Evolutionary conservation across 1,284 basidiomycete species (phyloP), one percentile per base, ranked within the genome.

Genomic region (Volvariella surrecta): DNA sequence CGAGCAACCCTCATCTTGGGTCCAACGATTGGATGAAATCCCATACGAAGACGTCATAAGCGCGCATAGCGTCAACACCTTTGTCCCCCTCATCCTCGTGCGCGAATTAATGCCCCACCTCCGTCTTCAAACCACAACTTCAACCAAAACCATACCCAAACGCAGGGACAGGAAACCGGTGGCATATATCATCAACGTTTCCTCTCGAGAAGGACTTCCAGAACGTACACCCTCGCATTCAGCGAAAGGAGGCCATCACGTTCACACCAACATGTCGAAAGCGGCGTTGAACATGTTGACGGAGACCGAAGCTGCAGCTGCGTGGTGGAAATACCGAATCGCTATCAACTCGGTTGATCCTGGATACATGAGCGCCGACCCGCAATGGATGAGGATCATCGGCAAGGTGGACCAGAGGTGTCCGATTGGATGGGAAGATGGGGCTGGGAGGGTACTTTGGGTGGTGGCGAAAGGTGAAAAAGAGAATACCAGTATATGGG

Each of bases 181-280:
- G 3, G 50, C 44, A 18, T 55, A 58, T 24, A 50, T 59, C 44
- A 46, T 63, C 47, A 62, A 62, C 42, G 59, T 62, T 13, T 62
- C 58, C 32, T 61, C 59, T 16, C 55, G 60, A 6, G 60, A 63
- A 49, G 59, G 58, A 3, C 53, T 63, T 38, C 58, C 58, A 19
- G 58, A 60, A 45, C 45, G 19, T 21, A 48, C 47, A 17, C 53
- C 51, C 20, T 50, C 43, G 8, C 46, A 49, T 16, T 45, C 51
- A 1, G 44, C 50, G 1, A 59, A 58, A 32, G 44, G 48, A 15
- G 56, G 56, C 10, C 45, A 52, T 17, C 59, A 62, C 37, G 56
- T 60, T 4, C 60, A 62, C 45, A 62, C 59, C 24, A 62, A 62
- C 45, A 61, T 62, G 58, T 59, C 58, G 7, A 61, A 62, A 43